Evolutionary conservation across 441 rosid species (phyloP), one percentile per base, ranked within the genome.

Genomic region (Croton laevigatus): DNA sequence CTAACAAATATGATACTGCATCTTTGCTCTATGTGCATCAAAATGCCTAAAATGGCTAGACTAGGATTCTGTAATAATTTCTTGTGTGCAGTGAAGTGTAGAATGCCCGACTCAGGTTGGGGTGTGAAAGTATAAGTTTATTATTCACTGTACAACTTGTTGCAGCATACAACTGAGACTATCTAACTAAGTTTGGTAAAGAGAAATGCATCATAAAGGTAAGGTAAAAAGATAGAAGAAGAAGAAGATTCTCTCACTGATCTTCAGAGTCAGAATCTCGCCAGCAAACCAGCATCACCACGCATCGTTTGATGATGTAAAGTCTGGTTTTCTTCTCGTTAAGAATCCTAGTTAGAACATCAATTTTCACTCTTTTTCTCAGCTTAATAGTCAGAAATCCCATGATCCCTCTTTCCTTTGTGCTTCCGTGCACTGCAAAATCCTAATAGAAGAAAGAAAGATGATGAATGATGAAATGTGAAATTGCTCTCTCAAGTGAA

Each of bases 261-360:
- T 76, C 85, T 72, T 73, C 20, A 6, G 44, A 53, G 48, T 81
- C 80, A 6, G 44, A 53, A 48, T 81, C 80, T 69, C 71, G 70
- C 87, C 90, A 73, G 78, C 80, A 80, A 71, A 79, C 34, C 73
- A 80, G 75, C 84, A 74, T 78, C 75, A 75, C 8, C 68, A 80
- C 81, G 52, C 84, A 80, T 4, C 73, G 81, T 69, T 65, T 76
- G 71, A 80, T 71, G 40, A 80, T 79, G 72, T 78, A 81, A 55
- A 84, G 69, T 74, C 79, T 84, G 22, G 76, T 72, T 55, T 55
- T 72, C 73, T 79, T 75, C 82, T 68, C 81, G 54, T 78, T 75
- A 16, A 78, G 51, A 69, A 65, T 70, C 67, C 58, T 72, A 40
- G 42, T 72, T 7, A 71, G 62, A 66, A 65, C 66, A 58, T 49